Percentiles rank a stretch among this genome's conserved stretches.
Evolutionary conservation across 1,284 basidiomycete genomes (phyloP).

Genomic region (Sporisorium graminicola): DNA sequence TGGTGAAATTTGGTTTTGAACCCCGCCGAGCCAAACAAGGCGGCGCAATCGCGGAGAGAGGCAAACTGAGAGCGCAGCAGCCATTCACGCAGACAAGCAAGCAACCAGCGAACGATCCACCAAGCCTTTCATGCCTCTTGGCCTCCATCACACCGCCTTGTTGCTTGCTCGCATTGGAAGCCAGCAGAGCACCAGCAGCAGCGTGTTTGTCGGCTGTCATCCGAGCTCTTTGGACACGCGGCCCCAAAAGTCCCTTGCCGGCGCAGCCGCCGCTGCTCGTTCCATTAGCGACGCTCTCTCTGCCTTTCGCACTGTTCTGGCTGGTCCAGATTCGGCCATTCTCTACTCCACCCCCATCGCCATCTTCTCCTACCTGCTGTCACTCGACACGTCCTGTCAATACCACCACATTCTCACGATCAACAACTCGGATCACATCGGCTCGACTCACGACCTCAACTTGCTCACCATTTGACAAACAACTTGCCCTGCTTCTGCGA

Average conservation of each 20-base stretch:
- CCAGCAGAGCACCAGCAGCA: neutral
- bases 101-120: neutral
- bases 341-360: neutral
- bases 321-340: constrained; percentile 22
- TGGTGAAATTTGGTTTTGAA: neutral
- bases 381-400: neutral
- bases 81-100: too few relatives aligned
- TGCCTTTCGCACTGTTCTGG: constrained; percentile 11
- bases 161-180: neutral
- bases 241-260: neutral
- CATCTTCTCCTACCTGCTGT: neutral
- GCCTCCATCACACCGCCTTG: constrained; percentile 19
- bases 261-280: constrained; percentile 1
- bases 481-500: neutral
- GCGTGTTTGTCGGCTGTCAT: neutral
- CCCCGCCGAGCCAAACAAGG: neutral
- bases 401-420: neutral
- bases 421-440: neutral
- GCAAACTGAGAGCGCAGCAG: neutral
- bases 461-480: neutral
- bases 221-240: neutral
- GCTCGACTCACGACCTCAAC: neutral
- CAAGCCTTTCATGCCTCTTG: neutral
- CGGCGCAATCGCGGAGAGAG: constrained; percentile 6
- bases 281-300: neutral